phyloP scores from a whole-genome alignment of 768 basidiomycete genomes.

The Lentinula raphanica region DNA sequence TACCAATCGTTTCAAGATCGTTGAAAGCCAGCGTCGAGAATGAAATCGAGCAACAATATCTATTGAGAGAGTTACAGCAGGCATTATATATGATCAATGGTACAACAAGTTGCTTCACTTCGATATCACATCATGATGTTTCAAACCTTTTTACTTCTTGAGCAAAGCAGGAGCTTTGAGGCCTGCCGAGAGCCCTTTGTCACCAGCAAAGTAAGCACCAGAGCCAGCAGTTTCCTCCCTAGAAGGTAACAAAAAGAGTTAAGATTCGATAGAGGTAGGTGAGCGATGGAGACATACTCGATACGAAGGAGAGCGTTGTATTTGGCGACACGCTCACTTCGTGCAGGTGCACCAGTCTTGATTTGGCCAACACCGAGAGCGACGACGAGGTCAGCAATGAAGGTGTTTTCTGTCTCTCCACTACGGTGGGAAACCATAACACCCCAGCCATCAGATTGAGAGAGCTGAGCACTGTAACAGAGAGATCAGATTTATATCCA shows the following conservation, averaged over 20 bases:
- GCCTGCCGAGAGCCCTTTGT: conserved; percentile 76
- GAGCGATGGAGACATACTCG: conserved; percentile 50
- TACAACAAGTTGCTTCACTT: neutral
- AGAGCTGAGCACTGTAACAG: conserved; percentile 74
- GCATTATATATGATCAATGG: neutral
- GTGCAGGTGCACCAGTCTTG: conserved; percentile 97
- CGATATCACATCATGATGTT: neutral
- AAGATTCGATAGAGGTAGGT: neutral
- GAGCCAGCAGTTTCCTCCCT: conserved; percentile 73
- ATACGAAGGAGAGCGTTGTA: conserved; percentile 89
- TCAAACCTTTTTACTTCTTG: conserved; percentile 47
- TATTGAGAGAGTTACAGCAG: neutral
- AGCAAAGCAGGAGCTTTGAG: conserved; percentile 64
- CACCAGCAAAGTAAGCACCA: conserved; percentile 69
- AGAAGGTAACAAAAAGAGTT: conserved; percentile 3
- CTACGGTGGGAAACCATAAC: conserved; percentile 99
- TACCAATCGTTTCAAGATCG: too few relatives aligned
- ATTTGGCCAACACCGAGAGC: conserved; percentile 91
- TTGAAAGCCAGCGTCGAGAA: neutral
- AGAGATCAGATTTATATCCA: neutral
- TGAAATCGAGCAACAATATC: neutral
- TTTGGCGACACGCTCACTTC: conserved; percentile 95
- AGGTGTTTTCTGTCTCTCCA: conserved; percentile 96
- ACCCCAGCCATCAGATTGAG: conserved; percentile 96
- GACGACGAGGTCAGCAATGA: conserved; percentile 93